These are phyloP conservation scores for Erysiphe pulchra DNA, from an alignment of 2,329 filamentous ascomycete species.

Conservation along the genomic window DNA sequence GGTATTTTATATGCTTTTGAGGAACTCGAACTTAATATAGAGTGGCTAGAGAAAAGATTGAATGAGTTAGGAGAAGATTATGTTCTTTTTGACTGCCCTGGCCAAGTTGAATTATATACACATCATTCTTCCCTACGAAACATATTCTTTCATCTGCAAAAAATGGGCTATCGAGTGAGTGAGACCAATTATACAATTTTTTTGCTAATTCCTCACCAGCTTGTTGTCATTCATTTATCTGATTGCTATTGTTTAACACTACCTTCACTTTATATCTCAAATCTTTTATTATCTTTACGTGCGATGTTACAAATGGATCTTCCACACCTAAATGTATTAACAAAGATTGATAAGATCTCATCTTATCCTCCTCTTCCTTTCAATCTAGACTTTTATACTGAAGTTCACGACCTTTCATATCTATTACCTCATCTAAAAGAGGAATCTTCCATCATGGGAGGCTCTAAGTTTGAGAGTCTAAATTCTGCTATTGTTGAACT, in stretches of 20 bases:
- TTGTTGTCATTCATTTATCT: slow-evolving; percentile 79
- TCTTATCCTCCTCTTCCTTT: slow-evolving; percentile 73
- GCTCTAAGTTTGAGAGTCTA: slow-evolving; percentile 55
- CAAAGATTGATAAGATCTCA: slow-evolving; percentile 85
- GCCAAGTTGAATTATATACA: slow-evolving; percentile 90
- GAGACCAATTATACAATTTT: slow-evolving; percentile 4
- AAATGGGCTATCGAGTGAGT: slow-evolving; percentile 71
- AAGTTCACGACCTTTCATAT: slow-evolving; percentile 78
- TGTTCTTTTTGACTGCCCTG: slow-evolving; percentile 83
- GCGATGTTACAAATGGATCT: slow-evolving; percentile 98
- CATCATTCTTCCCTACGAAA: slow-evolving; percentile 81
- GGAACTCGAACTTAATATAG: slow-evolving; percentile 79
- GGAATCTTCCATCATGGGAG: slow-evolving; percentile 45
- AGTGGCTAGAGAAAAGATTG: slow-evolving; percentile 68
- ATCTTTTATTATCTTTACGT: slow-evolving; percentile 72
- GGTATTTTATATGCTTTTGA: slow-evolving; percentile 83
- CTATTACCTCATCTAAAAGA: slow-evolving; percentile 56
- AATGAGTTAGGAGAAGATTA: slow-evolving; percentile 73
- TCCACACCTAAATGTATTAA: slow-evolving; percentile 83
- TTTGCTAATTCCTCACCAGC: slow-evolving; percentile 23
- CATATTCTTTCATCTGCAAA: slow-evolving; percentile 76
- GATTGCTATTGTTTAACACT: slow-evolving; percentile 85
- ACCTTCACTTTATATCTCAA: slow-evolving; percentile 84
- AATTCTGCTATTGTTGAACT: slow-evolving; percentile 72
- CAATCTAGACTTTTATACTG: slow-evolving; percentile 91